Conservation (phyloP, 1,139 yeast genomes). For the Suhomyces wounanorum region DNA sequence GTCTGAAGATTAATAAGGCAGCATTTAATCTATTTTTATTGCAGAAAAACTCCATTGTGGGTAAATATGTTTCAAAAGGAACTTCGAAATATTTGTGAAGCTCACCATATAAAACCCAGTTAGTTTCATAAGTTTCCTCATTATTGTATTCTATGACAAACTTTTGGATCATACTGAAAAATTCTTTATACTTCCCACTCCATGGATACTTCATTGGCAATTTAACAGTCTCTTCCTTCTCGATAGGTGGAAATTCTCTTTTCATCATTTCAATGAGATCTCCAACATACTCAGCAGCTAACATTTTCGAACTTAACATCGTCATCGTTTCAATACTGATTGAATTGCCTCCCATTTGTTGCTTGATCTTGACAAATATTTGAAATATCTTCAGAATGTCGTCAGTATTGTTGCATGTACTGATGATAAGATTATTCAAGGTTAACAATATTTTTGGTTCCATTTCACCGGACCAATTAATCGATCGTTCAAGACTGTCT, state of each 20-base stretch:
- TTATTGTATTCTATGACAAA: conserved; percentile 46
- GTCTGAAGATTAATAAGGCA: conserved; percentile 64
- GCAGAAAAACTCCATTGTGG: conserved; percentile 63
- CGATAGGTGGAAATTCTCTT: conserved; percentile 57
- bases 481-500: conserved; percentile 28
- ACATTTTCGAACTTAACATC: conserved; percentile 48
- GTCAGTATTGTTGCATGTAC: conserved; percentile 22
- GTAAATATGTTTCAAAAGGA: conserved; percentile 62
- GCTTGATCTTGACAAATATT: conserved; percentile 39
- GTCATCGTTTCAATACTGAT: conserved; percentile 44
- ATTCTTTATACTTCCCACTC: conserved; percentile 29
- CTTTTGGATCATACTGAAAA: conserved; percentile 45
- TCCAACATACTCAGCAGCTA: conserved; percentile 51
- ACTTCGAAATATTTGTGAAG: conserved; percentile 59
- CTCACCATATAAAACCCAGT: conserved; percentile 67
- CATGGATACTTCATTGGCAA: conserved; percentile 31
- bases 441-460: conserved; percentile 36
- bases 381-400: conserved; percentile 32
- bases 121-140: conserved; percentile 48
- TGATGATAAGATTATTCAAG: conserved; percentile 35
- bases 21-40: conserved; percentile 60
- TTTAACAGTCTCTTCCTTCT: conserved; percentile 34
- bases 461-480: conserved; percentile 33
- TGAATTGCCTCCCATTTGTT: conserved; percentile 33
- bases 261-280: conserved; percentile 61